Evolutionary conservation across 257 asterid species (phyloP), one percentile per base, ranked within the genome.

Genomic region (Solanum tacnaense): DNA sequence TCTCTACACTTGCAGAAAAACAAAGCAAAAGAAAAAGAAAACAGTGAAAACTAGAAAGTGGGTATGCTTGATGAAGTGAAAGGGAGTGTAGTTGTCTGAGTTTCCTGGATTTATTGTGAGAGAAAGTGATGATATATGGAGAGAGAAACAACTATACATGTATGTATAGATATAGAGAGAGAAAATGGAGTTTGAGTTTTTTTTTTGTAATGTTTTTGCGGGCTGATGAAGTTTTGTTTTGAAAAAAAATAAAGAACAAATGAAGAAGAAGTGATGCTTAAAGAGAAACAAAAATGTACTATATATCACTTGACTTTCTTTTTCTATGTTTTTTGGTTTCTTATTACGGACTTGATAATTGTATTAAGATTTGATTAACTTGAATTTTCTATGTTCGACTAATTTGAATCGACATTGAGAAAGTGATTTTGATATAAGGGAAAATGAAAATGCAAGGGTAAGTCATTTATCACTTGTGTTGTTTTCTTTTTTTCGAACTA

Each of bases 371-470:
- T 72, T 0, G 4, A 16, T 32, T 1, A 71, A 71, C 0, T 32
- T 16, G 3, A 16, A 71, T 16, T 71, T 1, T 0, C 0, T 58
- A 20, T 0, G 15, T 62, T 62, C 6, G 2, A 58, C 1, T 1
- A 62, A 62, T 0, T 62, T 62, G 0, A 62, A 62, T n/a, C 1
- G 1, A 1, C 1, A 65, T n/a, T 0, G 3, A n/a, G 1, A 65
- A 65, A 25, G 32, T 65, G 31, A 65, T 65, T n/a, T 65, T 0
- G 6, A 65, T n/a, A 10, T 60, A 10, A n/a, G 9, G 2, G 0
- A 11, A 65, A n/a, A 21, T 25, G 16, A 11, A 25, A 65, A 25
- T 11, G 7, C 6, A 65, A 5, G 16, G 72, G 4, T n/a, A 65
- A 65, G 32, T 65, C 8, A n/a, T 25, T n/a, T 65, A 10, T n/a